These are phyloP conservation scores for Entrophospora sp. DNA, from an alignment of 192 early-diverging fungal genomes.

Conservation along the genomic window DNA sequence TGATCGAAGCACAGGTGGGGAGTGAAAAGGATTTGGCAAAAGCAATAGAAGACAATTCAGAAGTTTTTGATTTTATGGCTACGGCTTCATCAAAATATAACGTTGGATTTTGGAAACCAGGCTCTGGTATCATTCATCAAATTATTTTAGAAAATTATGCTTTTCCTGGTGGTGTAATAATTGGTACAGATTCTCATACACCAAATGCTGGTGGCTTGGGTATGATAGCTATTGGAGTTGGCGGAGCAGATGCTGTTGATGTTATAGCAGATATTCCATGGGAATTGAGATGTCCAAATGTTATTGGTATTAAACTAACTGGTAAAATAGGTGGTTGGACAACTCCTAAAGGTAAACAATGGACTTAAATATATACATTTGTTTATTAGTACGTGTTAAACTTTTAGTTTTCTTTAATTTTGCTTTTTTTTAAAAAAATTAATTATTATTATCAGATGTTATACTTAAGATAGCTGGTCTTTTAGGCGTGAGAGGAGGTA, in stretches of 20 bases:
- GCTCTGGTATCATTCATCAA: slow-evolving; percentile 91
- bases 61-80: slow-evolving; percentile 89
- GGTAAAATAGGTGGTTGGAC: slow-evolving; percentile 88
- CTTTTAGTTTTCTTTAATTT: too few species aligned
- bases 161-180: slow-evolving; percentile 90
- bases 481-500: slow-evolving; percentile 94
- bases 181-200: slow-evolving; percentile 97
- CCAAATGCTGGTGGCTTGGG: slow-evolving; percentile 97
- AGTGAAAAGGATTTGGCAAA: slow-evolving; percentile 73
- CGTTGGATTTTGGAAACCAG: slow-evolving; percentile 94
- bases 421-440: too few species aligned
- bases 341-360: slow-evolving; percentile 63
- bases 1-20: slow-evolving; percentile 88
- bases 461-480: slow-evolving; percentile 92
- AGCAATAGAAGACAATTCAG: slow-evolving; percentile 82
- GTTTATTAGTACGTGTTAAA: too few species aligned
- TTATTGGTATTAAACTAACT: slow-evolving; percentile 84
- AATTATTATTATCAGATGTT: too few species aligned
- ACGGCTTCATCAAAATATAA: slow-evolving; percentile 83
- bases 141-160: slow-evolving; percentile 99
- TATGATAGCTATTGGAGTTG: slow-evolving; percentile 93
- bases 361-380: background rate
- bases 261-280: slow-evolving; percentile 97
- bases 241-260: slow-evolving; percentile 98
- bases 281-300: slow-evolving; percentile 98